Evolutionary conservation across 2,329 filamentous ascomycete genomes (phyloP), one percentile per base, ranked within the genome.

Genomic region (Colletotrichum orbiculare): DNA sequence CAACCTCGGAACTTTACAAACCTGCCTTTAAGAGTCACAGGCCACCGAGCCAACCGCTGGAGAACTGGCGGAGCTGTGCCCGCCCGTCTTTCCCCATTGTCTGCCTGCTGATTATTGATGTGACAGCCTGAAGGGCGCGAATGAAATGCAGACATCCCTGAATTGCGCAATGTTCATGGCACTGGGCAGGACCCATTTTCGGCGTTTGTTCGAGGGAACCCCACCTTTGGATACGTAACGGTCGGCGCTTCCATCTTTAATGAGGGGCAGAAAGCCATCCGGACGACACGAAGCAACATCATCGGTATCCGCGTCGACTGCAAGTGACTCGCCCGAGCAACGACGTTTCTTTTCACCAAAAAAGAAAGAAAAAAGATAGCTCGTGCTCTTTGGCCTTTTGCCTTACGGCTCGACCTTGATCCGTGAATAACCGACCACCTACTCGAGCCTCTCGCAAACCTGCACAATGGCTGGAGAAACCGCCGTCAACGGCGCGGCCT

Each of bases 111-210:
- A 10, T 25, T 25, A 5, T 56, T 54, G 50, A 56, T 52, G 48
- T 65, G 65, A 65, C 57, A 42, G 47, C 47, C 34, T 34, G 54
- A 50, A 54, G 39, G 25, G 25, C 25, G 25, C 25, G 25, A 1
- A 25, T 25, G 25, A 25, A 64, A n/a, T 47, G 52, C 25, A 34
- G 48, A 17, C 46, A n/a, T 33, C 9, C 57, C 61, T 67, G 66
- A 57, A 62, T 37, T 25, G 25, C 25, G 25, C 25, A 25, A 25
- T 25, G 25, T 25, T 55, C 35, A 56, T 62, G 52, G 54, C 66
- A 48, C 57, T 17, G 17, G 2, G 17, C 62, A 67, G 54, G 62
- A 60, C 63, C 66, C 66, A 66, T 53, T 48, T 65, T 62, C 62
- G 52, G 58, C 52, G 25, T 65, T 62, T 65, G 58, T 34, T 61